Evolutionary conservation across 2,329 filamentous ascomycete species (phyloP).

Genomic region (Trichophyton mentagrophytes): DNA sequence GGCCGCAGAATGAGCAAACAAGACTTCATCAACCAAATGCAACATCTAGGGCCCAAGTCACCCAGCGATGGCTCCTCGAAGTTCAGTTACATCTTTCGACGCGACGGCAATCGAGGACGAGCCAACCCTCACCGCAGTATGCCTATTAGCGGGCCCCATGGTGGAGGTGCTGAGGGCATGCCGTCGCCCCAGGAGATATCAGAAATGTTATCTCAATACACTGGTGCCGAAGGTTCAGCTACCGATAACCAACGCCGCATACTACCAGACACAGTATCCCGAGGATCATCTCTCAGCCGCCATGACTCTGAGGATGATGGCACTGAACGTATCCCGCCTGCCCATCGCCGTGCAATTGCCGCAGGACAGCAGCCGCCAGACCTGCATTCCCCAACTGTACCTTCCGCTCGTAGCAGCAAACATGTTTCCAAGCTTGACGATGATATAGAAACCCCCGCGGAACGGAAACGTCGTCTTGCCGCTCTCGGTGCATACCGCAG

Average conservation of each 20-base stretch:
- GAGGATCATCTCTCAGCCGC: slow-evolving; percentile 3
- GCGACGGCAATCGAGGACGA: slow-evolving; percentile 8
- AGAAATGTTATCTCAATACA: slow-evolving; percentile 26
- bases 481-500: slow-evolving; percentile 25
- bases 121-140: slow-evolving; percentile 11
- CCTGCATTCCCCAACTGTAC: background rate
- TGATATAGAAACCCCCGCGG: slow-evolving; percentile 27
- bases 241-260: slow-evolving; percentile 29
- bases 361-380: background rate
- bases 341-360: slow-evolving; percentile 15
- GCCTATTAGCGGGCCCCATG: slow-evolving; percentile 14
- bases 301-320: slow-evolving; percentile 33
- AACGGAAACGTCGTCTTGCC: slow-evolving; percentile 35
- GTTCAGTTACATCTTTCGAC: slow-evolving; percentile 1
- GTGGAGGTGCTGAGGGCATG: slow-evolving; percentile 16
- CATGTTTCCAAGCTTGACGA: slow-evolving; percentile 24
- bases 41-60: slow-evolving; percentile 46
- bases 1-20: slow-evolving; percentile 51
- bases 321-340: slow-evolving; percentile 31
- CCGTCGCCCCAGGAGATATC: slow-evolving; percentile 25
- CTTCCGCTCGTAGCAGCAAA: background rate
- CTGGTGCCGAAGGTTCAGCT: slow-evolving; percentile 20
- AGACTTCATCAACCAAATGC: slow-evolving; percentile 52
- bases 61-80: slow-evolving; percentile 36
- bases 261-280: slow-evolving; percentile 10